A percentile compares a stretch with the other conserved stretches of the same genome.
phyloP scores from a whole-genome alignment of 371 early-diverging fungal species.

The Apophysomyces elegans region DNA sequence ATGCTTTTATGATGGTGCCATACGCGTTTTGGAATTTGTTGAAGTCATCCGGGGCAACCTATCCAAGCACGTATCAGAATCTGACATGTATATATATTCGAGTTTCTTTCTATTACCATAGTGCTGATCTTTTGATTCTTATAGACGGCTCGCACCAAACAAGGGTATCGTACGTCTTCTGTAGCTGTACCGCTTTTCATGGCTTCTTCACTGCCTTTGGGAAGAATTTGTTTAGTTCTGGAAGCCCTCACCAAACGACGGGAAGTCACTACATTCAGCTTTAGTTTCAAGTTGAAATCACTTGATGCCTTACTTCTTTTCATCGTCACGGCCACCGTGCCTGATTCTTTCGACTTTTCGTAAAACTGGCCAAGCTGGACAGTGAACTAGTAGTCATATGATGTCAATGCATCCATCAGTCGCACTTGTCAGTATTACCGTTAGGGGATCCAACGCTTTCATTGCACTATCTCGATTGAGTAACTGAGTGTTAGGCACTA shows the following conservation, averaged over 20 bases:
- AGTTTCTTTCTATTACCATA: conserved; percentile 26
- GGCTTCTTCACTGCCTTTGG: conserved; percentile 36
- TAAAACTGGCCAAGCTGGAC: conserved; percentile 53
- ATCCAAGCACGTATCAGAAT: neutral
- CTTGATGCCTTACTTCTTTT: conserved; percentile 44
- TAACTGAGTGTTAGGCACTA: neutral
- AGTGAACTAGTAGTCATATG: conserved; percentile 34
- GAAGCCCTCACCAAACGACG: conserved; percentile 27
- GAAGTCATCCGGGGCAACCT: conserved; percentile 47
- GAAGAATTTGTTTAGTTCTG: conserved; percentile 39
- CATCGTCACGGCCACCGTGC: conserved; percentile 53
- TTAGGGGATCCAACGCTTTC: conserved; percentile 45
- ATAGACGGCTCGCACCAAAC: conserved; percentile 44
- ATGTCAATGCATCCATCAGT: neutral
- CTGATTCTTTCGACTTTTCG: conserved; percentile 40
- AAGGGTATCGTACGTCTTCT: conserved; percentile 38
- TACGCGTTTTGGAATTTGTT: conserved; percentile 48
- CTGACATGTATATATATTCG: neutral
- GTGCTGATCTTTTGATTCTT: conserved; percentile 50
- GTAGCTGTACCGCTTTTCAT: conserved; percentile 15
- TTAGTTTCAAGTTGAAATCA: neutral
- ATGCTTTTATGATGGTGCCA: conserved; percentile 47
- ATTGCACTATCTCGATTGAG: conserved; percentile 11
- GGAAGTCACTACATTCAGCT: conserved; percentile 34
- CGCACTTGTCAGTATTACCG: conserved; percentile 23